These are phyloP conservation scores for Cyclostephanos tholiformis DNA, from an alignment of 108 stramenopile genomes.

Conservation along the genomic window DNA sequence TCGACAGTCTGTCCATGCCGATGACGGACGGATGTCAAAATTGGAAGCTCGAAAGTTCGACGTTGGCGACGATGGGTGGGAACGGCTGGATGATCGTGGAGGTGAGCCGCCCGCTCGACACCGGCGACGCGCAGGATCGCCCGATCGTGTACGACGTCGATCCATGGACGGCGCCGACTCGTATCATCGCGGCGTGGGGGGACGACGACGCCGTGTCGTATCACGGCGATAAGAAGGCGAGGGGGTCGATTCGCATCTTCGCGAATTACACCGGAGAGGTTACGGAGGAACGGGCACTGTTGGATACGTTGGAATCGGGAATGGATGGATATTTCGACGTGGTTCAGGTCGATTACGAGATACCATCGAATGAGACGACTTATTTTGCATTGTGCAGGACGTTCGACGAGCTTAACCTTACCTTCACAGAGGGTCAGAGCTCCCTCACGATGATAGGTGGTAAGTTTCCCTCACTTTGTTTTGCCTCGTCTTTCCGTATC, in stretches of 20 bases:
- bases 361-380: slow-evolving; percentile 43
- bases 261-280: slow-evolving; percentile 7
- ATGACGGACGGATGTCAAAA: slow-evolving; percentile 52
- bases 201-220: slow-evolving; percentile 37
- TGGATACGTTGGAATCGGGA: slow-evolving; percentile 14
- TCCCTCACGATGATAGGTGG: slow-evolving; percentile 14
- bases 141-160: slow-evolving; percentile 41
- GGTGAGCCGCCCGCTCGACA: slow-evolving; percentile 47
- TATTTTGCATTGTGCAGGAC: slow-evolving; percentile 55
- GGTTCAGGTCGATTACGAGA: slow-evolving; percentile 24
- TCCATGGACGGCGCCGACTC: slow-evolving; percentile 21
- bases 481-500: too few relatives aligned
- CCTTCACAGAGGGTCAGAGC: slow-evolving; percentile 25
- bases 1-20: slow-evolving; percentile 22
- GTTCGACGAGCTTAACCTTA: slow-evolving; percentile 36
- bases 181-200: slow-evolving; percentile 73
- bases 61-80: too few relatives aligned
- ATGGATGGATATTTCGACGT: slow-evolving; percentile 51
- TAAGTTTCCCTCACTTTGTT: too few relatives aligned
- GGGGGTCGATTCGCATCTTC: slow-evolving; percentile 52
- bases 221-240: slow-evolving; percentile 47
- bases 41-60: too few relatives aligned
- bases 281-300: slow-evolving; percentile 18
- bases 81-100: slow-evolving; percentile 62
- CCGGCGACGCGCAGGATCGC: slow-evolving; percentile 57